A percentile compares a stretch with the other conserved stretches of the same genome.
Evolutionary conservation across 2,329 filamentous ascomycete genomes (phyloP).

Genomic region (Malbranchea zuffiana): DNA sequence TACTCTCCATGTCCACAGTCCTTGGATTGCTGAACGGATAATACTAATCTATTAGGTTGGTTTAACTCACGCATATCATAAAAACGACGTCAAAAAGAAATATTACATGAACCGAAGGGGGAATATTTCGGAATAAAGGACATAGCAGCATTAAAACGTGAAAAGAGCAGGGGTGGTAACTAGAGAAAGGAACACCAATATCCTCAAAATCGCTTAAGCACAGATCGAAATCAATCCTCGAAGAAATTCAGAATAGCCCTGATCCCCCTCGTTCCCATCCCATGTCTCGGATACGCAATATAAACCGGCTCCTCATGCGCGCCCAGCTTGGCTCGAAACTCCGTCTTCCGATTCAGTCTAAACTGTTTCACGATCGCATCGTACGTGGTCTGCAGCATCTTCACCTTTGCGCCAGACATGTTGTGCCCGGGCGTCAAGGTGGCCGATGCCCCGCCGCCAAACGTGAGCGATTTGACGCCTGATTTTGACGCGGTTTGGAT

Average conservation of each 20-base stretch:
- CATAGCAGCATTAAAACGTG: neutral
- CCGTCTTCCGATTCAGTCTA: conserved; percentile 70
- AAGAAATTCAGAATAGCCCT: conserved; percentile 86
- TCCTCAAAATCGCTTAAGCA: too few relatives aligned
- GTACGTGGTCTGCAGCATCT: conserved; percentile 73
- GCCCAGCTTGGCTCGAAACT: conserved; percentile 85
- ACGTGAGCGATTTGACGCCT: conserved; percentile 62
- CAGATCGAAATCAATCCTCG: conserved; percentile 45
- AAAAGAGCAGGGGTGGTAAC: neutral
- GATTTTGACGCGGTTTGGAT: conserved; percentile 50
- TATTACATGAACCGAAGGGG: too few relatives aligned
- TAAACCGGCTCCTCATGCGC: conserved; percentile 74
- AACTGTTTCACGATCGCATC: conserved; percentile 70
- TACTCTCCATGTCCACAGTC: too few relatives aligned
- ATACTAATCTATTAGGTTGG: too few relatives aligned
- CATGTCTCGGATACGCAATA: conserved; percentile 80
- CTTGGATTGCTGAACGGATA: too few relatives aligned
- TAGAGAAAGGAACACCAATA: neutral
- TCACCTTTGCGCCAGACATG: conserved; percentile 66
- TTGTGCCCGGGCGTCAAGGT: conserved; percentile 71
- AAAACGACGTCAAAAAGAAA: too few relatives aligned
- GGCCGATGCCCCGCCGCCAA: conserved; percentile 69
- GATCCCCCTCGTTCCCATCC: conserved; percentile 69
- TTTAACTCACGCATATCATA: too few relatives aligned
- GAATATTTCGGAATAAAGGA: too few relatives aligned